Percentiles rank a stretch among this genome's conserved stretches.
Conservation (phyloP, 768 basidiomycete genomes). For the Leccinum variicolor region DNA sequence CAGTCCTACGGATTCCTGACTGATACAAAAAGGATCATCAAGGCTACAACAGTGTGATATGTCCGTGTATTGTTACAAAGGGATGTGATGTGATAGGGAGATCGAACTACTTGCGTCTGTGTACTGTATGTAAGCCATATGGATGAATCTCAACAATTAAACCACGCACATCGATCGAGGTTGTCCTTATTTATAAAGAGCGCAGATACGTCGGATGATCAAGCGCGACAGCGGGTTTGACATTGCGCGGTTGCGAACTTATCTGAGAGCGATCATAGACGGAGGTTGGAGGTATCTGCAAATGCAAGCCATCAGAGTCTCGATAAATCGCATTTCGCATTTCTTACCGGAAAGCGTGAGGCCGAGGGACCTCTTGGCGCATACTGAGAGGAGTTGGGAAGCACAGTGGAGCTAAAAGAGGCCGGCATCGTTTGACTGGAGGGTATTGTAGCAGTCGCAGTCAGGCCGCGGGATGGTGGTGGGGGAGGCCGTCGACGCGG, state of each 20-base stretch:
- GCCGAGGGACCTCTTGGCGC: slow-evolving; percentile 22
- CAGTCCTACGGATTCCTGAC: slow-evolving; percentile 55
- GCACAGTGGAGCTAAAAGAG: not conserved
- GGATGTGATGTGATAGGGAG: not conserved
- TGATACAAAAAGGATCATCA: slow-evolving; percentile 30
- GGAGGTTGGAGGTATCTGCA: not conserved
- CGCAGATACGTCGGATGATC: not conserved
- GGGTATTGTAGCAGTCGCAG: not conserved
- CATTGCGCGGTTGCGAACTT: not conserved
- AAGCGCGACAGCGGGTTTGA: not conserved
- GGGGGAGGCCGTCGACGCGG: slow-evolving; percentile 20
- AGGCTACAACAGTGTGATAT: slow-evolving; percentile 5
- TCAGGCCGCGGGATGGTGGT: not conserved
- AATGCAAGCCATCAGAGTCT: not conserved
- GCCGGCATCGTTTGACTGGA: not conserved
- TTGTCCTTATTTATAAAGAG: not conserved
- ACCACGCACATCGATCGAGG: slow-evolving; percentile 5
- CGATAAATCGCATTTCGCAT: not conserved
- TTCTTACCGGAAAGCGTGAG: slow-evolving; percentile 1
- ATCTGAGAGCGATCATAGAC: not conserved
- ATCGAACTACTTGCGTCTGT: not conserved
- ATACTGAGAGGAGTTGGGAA: slow-evolving; percentile 23
- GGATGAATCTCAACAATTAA: not conserved
- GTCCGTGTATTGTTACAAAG: not conserved
- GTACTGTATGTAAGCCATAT: slow-evolving; percentile 4